Evolutionary conservation across 2,329 filamentous ascomycete species (phyloP), one percentile per base, ranked within the genome.

Genomic region (Cladosporium sp.): DNA sequence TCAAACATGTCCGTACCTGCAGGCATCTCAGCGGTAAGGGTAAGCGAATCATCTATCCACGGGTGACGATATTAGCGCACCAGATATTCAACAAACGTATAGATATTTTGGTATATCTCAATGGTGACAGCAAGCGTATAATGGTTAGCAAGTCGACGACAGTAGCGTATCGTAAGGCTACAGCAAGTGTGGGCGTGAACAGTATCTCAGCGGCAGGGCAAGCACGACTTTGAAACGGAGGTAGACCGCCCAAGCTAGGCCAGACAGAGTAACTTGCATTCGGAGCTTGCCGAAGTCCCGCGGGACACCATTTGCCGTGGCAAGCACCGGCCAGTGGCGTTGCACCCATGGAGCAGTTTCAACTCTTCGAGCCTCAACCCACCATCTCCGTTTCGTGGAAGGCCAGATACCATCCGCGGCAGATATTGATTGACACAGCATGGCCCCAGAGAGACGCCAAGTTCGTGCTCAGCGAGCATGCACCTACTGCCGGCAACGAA

Each of bases 401-500:
- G 51, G 51, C 51, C 32, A 28, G 34, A 25, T 4, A 58, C 25
- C 23, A 43, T 58, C 56, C 56, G 56, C 56, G 56, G 56, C 56
- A 58, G 13, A 23, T 8, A 43, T 18, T 5, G 32, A 30, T 54
- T 36, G 13, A 26, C 28, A 34, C 36, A 58, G 21, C 39, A 67
- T 67, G 65, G 53, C 56, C 11, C 49, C 62, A 36, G 65, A 67
- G 23, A 58, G 48, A 46, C 65, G 60, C 6, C 60, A 66, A n/a
- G 56, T 54, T 14, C 65, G 65, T 48, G 65, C 65, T n/a, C 65
- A 67, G 51, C 57, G 61, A 11, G 65, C 65, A 21, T 67, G 65
- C 53, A 56, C 57, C 18, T 67, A 65, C 53, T 67, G 62, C 43
- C 64, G 65, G 51, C 62, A 67, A 46, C 65, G 65, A 28, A 67